Conservation (phyloP, 805 yeast species). For the Starmerella sp. region DNA sequence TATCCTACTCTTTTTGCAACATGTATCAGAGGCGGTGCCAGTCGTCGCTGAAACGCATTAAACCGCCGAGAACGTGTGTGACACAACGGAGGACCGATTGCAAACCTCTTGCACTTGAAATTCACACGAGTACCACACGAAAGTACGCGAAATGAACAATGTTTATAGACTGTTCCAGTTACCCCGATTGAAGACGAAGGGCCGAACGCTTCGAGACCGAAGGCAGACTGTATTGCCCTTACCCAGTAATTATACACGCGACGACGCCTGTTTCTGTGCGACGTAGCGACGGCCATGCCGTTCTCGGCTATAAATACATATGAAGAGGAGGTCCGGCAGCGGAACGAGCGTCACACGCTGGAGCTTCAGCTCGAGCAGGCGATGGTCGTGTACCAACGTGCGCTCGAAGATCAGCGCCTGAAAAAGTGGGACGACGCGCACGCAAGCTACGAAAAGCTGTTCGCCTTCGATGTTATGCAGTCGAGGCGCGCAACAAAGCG, state of each 20-base stretch:
- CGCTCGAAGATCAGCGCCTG: constrained; percentile 50
- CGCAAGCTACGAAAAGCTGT: constrained; percentile 47
- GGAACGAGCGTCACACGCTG: constrained; percentile 79
- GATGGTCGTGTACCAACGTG: constrained; percentile 59
- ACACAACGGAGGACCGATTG: too few species aligned
- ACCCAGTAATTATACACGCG: neutral
- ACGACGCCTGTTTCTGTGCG: neutral
- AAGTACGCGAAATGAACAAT: too few species aligned
- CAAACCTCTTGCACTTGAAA: too few species aligned
- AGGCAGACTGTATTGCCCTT: neutral
- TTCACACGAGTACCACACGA: too few species aligned
- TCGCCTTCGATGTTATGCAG: constrained; percentile 54
- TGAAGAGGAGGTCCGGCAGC: constrained; percentile 56
- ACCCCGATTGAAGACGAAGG: too few species aligned
- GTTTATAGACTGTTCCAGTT: too few species aligned
- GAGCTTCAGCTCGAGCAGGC: constrained; percentile 88
- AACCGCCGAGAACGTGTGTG: too few species aligned
- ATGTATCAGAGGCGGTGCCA: too few species aligned
- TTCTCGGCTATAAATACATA: constrained; percentile 71
- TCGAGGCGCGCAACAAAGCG: constrained; percentile 8
- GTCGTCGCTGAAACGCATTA: too few species aligned
- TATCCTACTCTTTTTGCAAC: too few species aligned
- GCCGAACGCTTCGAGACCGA: too few species aligned
- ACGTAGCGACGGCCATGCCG: constrained; percentile 17
- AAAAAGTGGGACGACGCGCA: constrained; percentile 41